Base-by-base conservation (phyloP, 108 stramenopile species). In the Aureococcus anophagefferens region DNA sequence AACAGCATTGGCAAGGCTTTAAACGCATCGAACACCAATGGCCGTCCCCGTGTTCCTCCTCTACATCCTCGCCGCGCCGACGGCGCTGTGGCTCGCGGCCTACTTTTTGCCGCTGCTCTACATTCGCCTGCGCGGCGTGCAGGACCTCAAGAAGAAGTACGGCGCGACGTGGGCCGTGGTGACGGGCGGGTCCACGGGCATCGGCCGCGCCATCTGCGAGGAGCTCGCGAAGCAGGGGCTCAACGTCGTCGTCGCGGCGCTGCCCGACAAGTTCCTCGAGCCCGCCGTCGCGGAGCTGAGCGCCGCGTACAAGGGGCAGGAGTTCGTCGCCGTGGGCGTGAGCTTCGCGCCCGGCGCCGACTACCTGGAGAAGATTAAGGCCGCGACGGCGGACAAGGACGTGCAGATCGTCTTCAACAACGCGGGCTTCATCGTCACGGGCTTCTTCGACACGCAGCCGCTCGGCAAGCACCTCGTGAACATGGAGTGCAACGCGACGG, bases 361-460 rank as follows among this genome's bases (percentile, higher is more conserved):
- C 65, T 98, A 97, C 82, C 79, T 97, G 77, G 72, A 83, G 32
- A 66, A 80, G 46, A 97, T 98, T 70, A 72, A 77, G 18, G 81
- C 85, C 32, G 92, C 81, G 14, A 97, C 95, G 51, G 83, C 90
- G 64, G 96, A 95, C 74, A 89, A 95, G 46, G 80, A 84, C 67
- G 81, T 96, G 29, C 89, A 86, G 35, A 82, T 93, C 62, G 72
- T 98, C 21, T 98, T 98, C 82, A 96, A 94, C 86, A 98, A 98
- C 81, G 98, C 98, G 51, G 98, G 98, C 21, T 99, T 94, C 82
- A 91, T 99, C 66, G 93, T 96, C 16, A 98, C 97, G 0, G 98
- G 98, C 21, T 98, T 99, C 72, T 93, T 97, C 71, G 98, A 98
- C 78, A 91, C 90, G 70, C 76, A 94, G 15, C 89, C 94, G 0